Base-by-base conservation (phyloP, 2,329 filamentous ascomycete species). In the Diaporthe caulivora region DNA sequence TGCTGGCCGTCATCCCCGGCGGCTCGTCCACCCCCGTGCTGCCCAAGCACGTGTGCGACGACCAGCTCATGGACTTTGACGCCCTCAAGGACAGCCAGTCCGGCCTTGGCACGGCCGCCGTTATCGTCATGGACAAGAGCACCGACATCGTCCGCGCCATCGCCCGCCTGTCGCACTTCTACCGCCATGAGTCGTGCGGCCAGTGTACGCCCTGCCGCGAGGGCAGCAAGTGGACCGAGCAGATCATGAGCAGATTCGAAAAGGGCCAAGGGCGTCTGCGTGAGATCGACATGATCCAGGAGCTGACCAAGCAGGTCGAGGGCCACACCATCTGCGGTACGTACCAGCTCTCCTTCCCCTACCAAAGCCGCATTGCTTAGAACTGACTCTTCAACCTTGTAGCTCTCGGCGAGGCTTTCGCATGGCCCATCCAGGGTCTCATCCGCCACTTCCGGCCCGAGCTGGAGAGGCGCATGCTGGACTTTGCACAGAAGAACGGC, bases 191-290 rank as follows among this genome's bases (percentile, higher is more conserved):
- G 88, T 95, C 92, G 78, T 99, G 97, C 84, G 97, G 97, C 75
- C 97, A 99, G 87, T 99, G 97, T 88, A 99, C 97, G 73, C 97
- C 97, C n/a, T 99, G 97, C 90, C 94, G 97, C 82, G 97, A 99
- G 87, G 97, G 97, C 77, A 97, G 93, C 88, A 98, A 97, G 88
- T 99, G 97, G 97, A 98, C 96, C 15, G 94, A 97, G 85, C 95
- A 99, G 88, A 98, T 99, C 84, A 98, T 99, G 97, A 88, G 93
- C 84, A 93, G 97, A 72, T 97, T 99, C 79, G 95, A 97, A 88
- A 93, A 94, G 84, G 97, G 97, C 74, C 91, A 94, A 84, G 97
- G 94, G 75, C 92, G 94, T 76, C 92, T 93, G 84, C 90, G 97
- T 75, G 97, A 99, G 86, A 99, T 99, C 83, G 97, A 99, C 84